These are phyloP conservation scores for Emericellopsis terricola DNA, from an alignment of 495 filamentous ascomycete genomes.

Conservation along the genomic window DNA sequence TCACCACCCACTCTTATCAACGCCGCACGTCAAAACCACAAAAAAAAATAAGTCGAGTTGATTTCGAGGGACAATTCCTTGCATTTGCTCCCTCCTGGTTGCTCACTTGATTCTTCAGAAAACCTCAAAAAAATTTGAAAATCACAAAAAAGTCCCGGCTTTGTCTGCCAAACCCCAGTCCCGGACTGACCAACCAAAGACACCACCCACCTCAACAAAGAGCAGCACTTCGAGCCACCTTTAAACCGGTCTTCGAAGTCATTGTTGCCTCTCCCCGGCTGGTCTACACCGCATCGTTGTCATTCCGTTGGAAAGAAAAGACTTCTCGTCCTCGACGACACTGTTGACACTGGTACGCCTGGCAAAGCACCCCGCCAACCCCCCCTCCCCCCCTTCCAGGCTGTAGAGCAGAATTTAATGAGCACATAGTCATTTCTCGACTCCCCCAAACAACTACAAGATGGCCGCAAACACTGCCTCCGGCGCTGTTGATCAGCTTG, in stretches of 20 bases:
- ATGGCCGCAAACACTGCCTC: constrained; percentile 48
- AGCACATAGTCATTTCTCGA: too few relatives aligned
- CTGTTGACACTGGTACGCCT: background rate
- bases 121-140: constrained; percentile 40
- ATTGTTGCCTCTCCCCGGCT: background rate
- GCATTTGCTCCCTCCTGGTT: constrained; percentile 19
- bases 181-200: background rate
- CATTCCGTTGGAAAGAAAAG: too few relatives aligned
- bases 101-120: constrained; percentile 23
- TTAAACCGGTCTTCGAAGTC: background rate
- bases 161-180: background rate
- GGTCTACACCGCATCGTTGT: background rate
- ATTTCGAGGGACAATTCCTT: constrained; percentile 5
- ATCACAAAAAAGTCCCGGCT: constrained; percentile 11
- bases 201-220: background rate
- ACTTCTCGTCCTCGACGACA: too few relatives aligned
- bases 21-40: background rate
- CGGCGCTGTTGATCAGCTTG: constrained; percentile 54
- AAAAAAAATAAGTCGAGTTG: constrained; percentile 1
- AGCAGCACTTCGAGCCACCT: background rate
- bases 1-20: constrained; percentile 2
- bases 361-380: too few relatives aligned
- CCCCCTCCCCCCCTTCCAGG: background rate
- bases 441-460: too few relatives aligned
- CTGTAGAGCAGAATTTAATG: too few relatives aligned